Base-by-base conservation (phyloP, 805 yeast species). In the Starmerella lactis-condensi region DNA sequence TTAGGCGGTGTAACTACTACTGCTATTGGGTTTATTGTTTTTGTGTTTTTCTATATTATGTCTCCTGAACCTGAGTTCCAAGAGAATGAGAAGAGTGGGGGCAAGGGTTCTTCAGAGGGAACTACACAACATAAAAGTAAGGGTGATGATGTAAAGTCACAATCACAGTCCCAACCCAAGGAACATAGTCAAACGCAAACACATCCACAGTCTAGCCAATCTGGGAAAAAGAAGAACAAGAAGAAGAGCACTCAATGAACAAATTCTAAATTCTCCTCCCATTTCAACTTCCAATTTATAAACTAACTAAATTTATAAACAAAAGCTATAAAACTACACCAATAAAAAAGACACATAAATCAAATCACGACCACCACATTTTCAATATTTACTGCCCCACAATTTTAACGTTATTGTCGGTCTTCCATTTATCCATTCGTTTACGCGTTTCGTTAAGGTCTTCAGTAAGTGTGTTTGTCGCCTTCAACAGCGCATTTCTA, bases 21-120 rank as follows among this genome's bases (percentile, higher is more conserved):
- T 15, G 69, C 74, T 19, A 45, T 57, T 17, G 76, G 75, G 1
- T 89, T 94, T 91, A 49, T 81, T 28, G 41, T 69, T 17, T 85
- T 89, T 51, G 69, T 78, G n/a, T 53, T 67, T 22, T 60, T 73
- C 40, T 83, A 70, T 54, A 48, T 72, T 27, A 62, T 29, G 3
- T 19, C 33, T 4, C 36, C 36, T 6, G 29, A 4, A 6, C 17
- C 22, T 6, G 30, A 5, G 11, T n/a, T 4, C 17, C 18, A 27
- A 8, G 12, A 27, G 17, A 30, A 28, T n/a, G 14, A 28, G 34
- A 13, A 14, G 15, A 9, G 6, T 6, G 10, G 5, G 32, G 10
- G 8, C 7, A 30, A 30, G 15, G 4, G 4, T 17, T 12, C 11
- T 8, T 6, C 19, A 7, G 12, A 8, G 26, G 22, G 17, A n/a